Evolutionary conservation across 176 grass and related monocot genomes (phyloP).

Genomic region (Pontederia paniculata): DNA sequence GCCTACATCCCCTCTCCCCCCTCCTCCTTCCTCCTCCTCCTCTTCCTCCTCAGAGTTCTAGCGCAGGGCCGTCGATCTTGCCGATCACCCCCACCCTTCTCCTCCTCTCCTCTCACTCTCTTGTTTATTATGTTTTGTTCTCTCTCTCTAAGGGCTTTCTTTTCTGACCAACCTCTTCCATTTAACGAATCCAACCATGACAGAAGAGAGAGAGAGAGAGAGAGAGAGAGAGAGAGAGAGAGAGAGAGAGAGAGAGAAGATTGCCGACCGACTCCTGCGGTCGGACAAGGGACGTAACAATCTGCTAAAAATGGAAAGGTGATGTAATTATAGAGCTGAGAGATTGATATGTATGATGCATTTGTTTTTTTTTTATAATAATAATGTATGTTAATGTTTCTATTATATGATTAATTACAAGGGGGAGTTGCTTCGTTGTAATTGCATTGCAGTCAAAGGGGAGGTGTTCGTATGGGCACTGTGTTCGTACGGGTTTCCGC

Average conservation of each 20-base stretch:
- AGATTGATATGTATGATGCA: too few relatives aligned
- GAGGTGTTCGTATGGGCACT: too few relatives aligned
- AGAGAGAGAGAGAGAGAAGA: background rate
- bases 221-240: background rate
- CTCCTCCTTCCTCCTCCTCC: background rate
- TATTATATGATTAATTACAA: too few relatives aligned
- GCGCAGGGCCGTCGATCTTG: slow-evolving; percentile 1
- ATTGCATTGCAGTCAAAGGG: too few relatives aligned
- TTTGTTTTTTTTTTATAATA: too few relatives aligned
- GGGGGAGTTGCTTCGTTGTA: too few relatives aligned
- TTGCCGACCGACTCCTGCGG: background rate
- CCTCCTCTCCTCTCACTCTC: slow-evolving; percentile 15
- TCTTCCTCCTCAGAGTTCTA: background rate
- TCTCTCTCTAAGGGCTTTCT: slow-evolving; percentile 22
- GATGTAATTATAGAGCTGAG: background rate
- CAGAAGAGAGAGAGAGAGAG: too few relatives aligned
- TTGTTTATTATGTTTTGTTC: slow-evolving; percentile 21
- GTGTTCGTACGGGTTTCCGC: too few relatives aligned
- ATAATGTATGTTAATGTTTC: too few relatives aligned
- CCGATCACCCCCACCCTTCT: slow-evolving; percentile 4
- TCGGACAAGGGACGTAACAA: background rate
- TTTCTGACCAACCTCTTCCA: background rate
- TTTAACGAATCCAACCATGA: background rate
- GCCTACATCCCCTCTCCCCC: slow-evolving; percentile 9
- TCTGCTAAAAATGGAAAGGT: background rate